Evolutionary conservation across 2,329 filamentous ascomycete species (phyloP), one percentile per base, ranked within the genome.

Genomic region (Aspergillus neotritici): DNA sequence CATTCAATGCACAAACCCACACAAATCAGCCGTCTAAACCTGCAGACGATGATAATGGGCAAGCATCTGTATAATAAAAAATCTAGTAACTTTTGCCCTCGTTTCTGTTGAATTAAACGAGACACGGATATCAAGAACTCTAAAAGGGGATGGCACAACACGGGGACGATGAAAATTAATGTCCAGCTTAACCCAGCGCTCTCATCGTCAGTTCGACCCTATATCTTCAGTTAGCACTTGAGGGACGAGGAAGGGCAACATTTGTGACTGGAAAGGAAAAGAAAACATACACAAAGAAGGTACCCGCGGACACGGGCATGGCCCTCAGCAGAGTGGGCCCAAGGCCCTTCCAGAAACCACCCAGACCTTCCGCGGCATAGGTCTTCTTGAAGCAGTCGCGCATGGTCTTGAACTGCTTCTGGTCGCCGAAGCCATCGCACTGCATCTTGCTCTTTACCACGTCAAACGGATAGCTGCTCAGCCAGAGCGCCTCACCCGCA

Each of bases 371-470:
- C 5, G 70, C 74, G 48, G 77, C 77, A 73, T 79, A 94, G 2
- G 85, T 94, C 75, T 94, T 82, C 46, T 75, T 78, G 68, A 97
- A 94, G 72, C 87, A 94, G 69, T 94, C 86, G 40, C 84, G 79
- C 91, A 96, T 96, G 43, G 74, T 83, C 64, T 73, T 79, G 70
- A 86, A 98, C 63, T 77, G 77, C 73, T 83, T 82, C 50, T 78
- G 71, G 4, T 62, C 67, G 2, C 87, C 88, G 63, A 96, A 93
- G 0, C 87, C 90, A 70, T 98, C 93, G 46, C 85, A 95, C 78
- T 98, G 93, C 91, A 97, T 96, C 80, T 95, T 97, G 71, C 88
- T 95, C 85, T 98, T 98, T 70, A 98, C 71, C 21, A 98, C 91
- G 69, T 98, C 93, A 53, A 98, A 85, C 15, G 93, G 93, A 70